phyloP scores from a whole-genome alignment of 2,329 filamentous ascomycete genomes.

The Chrysoporthe deuterocubensis region DNA sequence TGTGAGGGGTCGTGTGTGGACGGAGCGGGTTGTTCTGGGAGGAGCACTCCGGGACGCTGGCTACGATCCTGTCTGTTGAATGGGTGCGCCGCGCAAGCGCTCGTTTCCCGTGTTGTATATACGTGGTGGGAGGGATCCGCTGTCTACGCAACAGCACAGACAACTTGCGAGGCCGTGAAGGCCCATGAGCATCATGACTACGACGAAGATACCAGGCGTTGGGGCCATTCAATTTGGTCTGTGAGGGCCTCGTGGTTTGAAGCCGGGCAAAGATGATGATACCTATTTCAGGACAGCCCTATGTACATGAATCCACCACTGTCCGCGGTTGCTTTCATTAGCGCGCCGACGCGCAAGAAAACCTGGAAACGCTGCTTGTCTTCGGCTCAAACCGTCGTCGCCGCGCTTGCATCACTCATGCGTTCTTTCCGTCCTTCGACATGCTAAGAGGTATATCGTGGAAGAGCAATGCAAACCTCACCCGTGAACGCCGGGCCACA shows the following conservation, averaged over 20 bases:
- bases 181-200: constrained; percentile 23
- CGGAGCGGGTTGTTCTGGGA: neutral
- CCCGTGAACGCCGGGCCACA: constrained; percentile 23
- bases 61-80: neutral
- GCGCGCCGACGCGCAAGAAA: neutral
- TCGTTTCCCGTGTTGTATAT: neutral
- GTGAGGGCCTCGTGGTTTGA: neutral
- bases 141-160: constrained; percentile 7
- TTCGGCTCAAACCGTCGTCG: neutral
- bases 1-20: constrained; percentile 2
- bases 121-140: neutral
- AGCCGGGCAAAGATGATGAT: constrained; percentile 20
- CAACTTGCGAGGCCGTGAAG: neutral
- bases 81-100: neutral
- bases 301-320: constrained; percentile 15
- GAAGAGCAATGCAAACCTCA: constrained; percentile 19
- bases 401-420: constrained; percentile 12
- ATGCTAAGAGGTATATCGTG: constrained; percentile 28
- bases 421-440: constrained; percentile 11
- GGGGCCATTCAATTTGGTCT: constrained; percentile 13
- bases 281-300: constrained; percentile 21
- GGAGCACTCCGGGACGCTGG: no score
- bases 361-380: constrained; percentile 1
- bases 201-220: constrained; percentile 28
- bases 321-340: neutral